Conservation (phyloP, 345 rosid genomes). For the Geranium brycei region DNA sequence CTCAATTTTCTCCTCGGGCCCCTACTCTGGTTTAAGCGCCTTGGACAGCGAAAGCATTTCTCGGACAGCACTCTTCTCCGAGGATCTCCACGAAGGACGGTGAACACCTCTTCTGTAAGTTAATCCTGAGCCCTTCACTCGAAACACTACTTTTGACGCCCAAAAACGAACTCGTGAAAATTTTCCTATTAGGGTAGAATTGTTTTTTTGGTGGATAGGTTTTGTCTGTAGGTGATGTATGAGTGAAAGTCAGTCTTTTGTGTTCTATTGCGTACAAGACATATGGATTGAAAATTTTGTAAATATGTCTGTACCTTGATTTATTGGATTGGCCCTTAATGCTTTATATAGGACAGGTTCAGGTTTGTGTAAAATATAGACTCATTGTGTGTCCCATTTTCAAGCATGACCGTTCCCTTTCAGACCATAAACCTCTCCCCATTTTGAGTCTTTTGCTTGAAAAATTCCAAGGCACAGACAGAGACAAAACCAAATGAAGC, state of each 20-base stretch:
- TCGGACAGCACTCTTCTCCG: constrained; percentile 68
- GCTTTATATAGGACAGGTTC: not conserved
- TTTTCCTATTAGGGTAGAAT: constrained; percentile 10
- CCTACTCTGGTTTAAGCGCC: constrained; percentile 70
- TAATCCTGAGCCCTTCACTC: constrained; percentile 4
- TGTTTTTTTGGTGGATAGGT: constrained; percentile 7
- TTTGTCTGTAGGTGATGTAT: constrained; percentile 10
- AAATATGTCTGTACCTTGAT: constrained; percentile 19
- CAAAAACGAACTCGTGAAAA: constrained; percentile 6
- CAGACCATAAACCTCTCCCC: too few species aligned
- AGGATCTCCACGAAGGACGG: constrained; percentile 97
- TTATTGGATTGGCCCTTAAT: constrained; percentile 5
- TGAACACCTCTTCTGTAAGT: constrained; percentile 18
- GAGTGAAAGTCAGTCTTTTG: constrained; percentile 5
- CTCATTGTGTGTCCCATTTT: not conserved
- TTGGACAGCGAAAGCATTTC: constrained; percentile 69
- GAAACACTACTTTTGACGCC: constrained; percentile 6
- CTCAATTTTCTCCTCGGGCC: constrained; percentile 95
- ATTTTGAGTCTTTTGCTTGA: too few species aligned
- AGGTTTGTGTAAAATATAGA: not conserved
- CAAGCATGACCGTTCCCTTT: not conserved
- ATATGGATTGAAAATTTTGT: constrained; percentile 21
- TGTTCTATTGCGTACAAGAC: constrained; percentile 7
- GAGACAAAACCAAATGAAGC: not conserved
- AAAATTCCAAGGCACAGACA: not conserved